These are phyloP conservation scores for Lunasporangiospora selenospora DNA, from an alignment of 192 early-diverging fungal genomes.

Conservation along the genomic window DNA sequence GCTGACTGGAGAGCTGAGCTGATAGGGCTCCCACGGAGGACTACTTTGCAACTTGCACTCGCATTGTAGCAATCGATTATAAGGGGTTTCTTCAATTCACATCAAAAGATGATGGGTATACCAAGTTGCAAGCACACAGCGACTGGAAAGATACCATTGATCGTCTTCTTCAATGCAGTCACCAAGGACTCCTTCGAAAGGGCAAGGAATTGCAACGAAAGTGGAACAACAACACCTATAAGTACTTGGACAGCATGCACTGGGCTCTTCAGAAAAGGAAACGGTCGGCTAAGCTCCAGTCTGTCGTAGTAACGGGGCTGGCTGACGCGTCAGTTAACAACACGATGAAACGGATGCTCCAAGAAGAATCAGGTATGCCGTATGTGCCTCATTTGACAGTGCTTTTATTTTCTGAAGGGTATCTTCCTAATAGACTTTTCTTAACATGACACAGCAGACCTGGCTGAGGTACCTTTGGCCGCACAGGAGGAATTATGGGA, in stretches of 20 bases:
- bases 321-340: background rate
- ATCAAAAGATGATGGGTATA: slow-evolving; percentile 2
- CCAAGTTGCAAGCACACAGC: background rate
- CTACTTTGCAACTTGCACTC: slow-evolving; percentile 3
- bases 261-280: background rate
- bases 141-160: background rate
- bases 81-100: slow-evolving; percentile 16
- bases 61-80: slow-evolving; percentile 5
- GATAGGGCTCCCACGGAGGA: slow-evolving; percentile 16
- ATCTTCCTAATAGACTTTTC: too few species aligned
- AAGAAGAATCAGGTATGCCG: background rate
- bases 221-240: background rate
- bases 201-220: background rate
- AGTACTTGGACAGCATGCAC: background rate
- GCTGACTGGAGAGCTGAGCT: slow-evolving; percentile 19
- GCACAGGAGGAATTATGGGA: too few species aligned
- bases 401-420: too few species aligned
- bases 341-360: background rate
- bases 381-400: too few species aligned
- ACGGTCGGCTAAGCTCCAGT: background rate
- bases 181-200: background rate
- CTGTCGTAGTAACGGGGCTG: background rate
- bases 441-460: too few species aligned
- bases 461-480: too few species aligned
- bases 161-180: background rate